Evolutionary conservation across 2,329 filamentous ascomycete genomes (phyloP).

Genomic region (Cadophora gregata): DNA sequence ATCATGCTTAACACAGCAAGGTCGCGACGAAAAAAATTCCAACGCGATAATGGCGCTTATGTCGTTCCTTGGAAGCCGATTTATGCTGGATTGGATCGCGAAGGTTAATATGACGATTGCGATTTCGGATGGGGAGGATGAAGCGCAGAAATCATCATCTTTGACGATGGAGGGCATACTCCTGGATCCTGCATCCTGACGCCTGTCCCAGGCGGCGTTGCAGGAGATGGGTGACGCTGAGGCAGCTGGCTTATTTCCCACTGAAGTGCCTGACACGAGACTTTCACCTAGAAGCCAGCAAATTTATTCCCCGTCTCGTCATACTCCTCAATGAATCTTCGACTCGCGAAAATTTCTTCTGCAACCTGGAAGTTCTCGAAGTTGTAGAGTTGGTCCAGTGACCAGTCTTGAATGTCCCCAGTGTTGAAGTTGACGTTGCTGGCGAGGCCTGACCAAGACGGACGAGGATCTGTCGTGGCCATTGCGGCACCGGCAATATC

Average conservation of each 20-base stretch:
- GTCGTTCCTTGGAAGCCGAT: not conserved
- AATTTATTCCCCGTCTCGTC: conserved; percentile 39
- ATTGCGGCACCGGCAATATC: conserved; percentile 11
- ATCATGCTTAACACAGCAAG: not conserved
- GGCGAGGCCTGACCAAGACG: conserved; percentile 32
- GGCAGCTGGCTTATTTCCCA: too few relatives aligned
- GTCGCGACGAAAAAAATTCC: not conserved
- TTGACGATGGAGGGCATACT: too few relatives aligned
- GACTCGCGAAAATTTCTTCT: conserved; percentile 29
- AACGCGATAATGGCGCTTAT: not conserved
- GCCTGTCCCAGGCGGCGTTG: not conserved
- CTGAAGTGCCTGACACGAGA: too few relatives aligned
- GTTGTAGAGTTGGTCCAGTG: conserved; percentile 37
- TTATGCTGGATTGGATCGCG: not conserved
- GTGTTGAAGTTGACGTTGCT: conserved; percentile 32
- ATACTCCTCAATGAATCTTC: conserved; percentile 37
- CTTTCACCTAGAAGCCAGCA: conserved; percentile 33
- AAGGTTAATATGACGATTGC: not conserved
- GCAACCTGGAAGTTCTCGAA: conserved; percentile 35
- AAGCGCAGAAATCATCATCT: too few relatives aligned
- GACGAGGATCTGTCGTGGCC: conserved; percentile 23
- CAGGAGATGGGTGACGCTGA: conserved; percentile 22
- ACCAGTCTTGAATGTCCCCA: conserved; percentile 38
- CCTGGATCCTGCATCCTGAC: not conserved
- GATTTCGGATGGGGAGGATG: not conserved